Conservation (phyloP, 164 flowering plant genomes). For the Umbellularia californica region DNA sequence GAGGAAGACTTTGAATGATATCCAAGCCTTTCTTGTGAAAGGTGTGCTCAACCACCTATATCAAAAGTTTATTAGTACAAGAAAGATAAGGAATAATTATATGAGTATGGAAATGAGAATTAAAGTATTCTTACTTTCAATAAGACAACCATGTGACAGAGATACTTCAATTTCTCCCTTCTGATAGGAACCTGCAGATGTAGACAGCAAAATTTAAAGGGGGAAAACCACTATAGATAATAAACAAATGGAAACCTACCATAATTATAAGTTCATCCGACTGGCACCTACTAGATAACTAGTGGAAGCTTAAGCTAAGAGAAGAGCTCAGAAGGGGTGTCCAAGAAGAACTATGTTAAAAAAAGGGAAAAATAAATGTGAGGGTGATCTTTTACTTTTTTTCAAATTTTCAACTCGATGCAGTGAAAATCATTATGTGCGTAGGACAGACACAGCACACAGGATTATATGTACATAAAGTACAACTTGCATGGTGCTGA, state of each 20-base stretch:
- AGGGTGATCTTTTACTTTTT: neutral
- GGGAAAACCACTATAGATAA: neutral
- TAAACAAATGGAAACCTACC: neutral
- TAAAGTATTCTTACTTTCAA: slow-evolving; percentile 23
- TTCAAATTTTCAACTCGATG: neutral
- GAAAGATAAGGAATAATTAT: slow-evolving; percentile 1
- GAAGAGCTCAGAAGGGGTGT: neutral
- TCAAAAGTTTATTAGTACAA: neutral
- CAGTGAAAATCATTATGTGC: neutral
- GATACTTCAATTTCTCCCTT: slow-evolving; percentile 25
- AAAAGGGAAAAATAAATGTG: neutral
- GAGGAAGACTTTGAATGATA: slow-evolving; percentile 30
- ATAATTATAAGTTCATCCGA: neutral
- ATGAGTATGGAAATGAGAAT: neutral
- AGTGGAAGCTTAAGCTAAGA: neutral
- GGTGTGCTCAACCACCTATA: slow-evolving; percentile 23
- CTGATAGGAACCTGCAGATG: slow-evolving; percentile 28
- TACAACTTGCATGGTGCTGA: too few relatives aligned
- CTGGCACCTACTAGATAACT: neutral
- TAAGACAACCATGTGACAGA: slow-evolving; percentile 27
- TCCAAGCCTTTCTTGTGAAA: slow-evolving; percentile 25
- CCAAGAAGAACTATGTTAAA: too few relatives aligned
- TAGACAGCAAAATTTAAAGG: slow-evolving; percentile 1
- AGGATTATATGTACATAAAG: too few relatives aligned
- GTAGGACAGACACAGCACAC: too few relatives aligned